Percentiles rank a stretch among this genome's conserved stretches.
Evolutionary conservation across 1,139 yeast genomes (phyloP).

Genomic region (Geotrichum phurueaensis): DNA sequence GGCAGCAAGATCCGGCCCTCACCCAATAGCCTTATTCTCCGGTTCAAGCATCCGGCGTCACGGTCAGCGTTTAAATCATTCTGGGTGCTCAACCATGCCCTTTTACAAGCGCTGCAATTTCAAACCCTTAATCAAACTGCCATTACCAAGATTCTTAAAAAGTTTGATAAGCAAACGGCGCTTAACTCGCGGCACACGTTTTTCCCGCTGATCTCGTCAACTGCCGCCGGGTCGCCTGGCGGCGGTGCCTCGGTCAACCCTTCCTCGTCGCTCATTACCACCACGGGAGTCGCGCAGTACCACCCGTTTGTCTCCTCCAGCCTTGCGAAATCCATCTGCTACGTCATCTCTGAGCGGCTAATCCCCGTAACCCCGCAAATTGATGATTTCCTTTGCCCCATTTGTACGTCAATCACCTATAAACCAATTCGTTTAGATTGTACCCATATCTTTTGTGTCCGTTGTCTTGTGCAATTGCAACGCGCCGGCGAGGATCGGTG

Average conservation of each 20-base stretch:
- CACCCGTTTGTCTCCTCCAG: conserved; percentile 48
- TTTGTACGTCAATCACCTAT: conserved; percentile 62
- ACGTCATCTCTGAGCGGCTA: conserved; percentile 49
- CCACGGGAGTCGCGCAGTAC: conserved; percentile 26
- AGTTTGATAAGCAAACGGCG: conserved; percentile 67
- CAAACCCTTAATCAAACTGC: conserved; percentile 61
- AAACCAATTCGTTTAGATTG: conserved; percentile 62
- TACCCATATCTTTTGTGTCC: conserved; percentile 62
- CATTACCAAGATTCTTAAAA: conserved; percentile 59
- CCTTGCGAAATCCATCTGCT: conserved; percentile 51
- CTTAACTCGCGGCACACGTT: conserved; percentile 38
- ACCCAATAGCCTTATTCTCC: conserved; percentile 31
- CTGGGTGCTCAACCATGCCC: conserved; percentile 47
- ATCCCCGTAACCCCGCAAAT: conserved; percentile 60
- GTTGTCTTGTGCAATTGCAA: conserved; percentile 64
- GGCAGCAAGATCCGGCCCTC: conserved; percentile 7
- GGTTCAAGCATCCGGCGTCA: conserved; percentile 48
- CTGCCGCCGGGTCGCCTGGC: neutral
- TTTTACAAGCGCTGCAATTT: conserved; percentile 54
- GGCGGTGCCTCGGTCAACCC: neutral
- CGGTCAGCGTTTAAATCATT: conserved; percentile 46
- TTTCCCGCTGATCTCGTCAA: conserved; percentile 23
- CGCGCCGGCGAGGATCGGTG: conserved; percentile 53
- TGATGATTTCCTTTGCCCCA: conserved; percentile 70
- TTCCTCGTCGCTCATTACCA: neutral